Evolutionary conservation across 1,284 basidiomycete genomes (phyloP).

Genomic region (Moesziomyces antarcticus): DNA sequence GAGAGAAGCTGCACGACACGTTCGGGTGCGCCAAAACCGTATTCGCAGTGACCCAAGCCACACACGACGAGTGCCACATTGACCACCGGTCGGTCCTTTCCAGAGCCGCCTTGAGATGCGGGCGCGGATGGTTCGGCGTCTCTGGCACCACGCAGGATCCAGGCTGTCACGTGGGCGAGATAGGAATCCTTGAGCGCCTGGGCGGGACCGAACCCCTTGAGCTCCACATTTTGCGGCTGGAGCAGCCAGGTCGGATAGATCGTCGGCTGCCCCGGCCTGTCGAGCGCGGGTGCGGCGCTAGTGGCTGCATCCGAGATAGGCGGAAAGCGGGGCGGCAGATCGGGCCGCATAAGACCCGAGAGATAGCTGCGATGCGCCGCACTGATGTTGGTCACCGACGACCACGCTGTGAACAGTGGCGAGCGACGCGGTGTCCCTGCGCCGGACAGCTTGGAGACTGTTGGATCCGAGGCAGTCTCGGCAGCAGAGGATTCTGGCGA

Average conservation of each 20-base stretch:
- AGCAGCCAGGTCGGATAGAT: slow-evolving; percentile 49
- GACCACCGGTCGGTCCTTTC: slow-evolving; percentile 6
- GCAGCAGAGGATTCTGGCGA: neutral
- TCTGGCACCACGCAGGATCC: slow-evolving; percentile 29
- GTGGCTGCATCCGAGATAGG: slow-evolving; percentile 2
- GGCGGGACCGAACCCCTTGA: slow-evolving; percentile 53
- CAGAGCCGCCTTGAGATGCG: no score
- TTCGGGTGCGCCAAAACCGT: slow-evolving; percentile 54
- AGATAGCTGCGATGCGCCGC: slow-evolving; percentile 55
- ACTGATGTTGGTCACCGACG: slow-evolving; percentile 33
- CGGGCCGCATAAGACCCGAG: slow-evolving; percentile 48
- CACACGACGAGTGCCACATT: slow-evolving; percentile 43
- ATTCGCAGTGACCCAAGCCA: slow-evolving; percentile 55
- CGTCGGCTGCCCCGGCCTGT: slow-evolving; percentile 2
- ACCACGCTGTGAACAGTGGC: slow-evolving; percentile 43
- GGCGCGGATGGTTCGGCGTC: neutral
- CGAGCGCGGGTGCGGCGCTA: neutral
- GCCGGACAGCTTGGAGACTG: neutral
- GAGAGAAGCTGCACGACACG: slow-evolving; percentile 32
- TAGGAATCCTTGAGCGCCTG: slow-evolving; percentile 59
- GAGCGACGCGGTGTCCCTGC: neutral
- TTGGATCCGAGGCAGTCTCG: neutral
- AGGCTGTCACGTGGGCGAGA: slow-evolving; percentile 49
- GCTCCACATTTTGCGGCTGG: slow-evolving; percentile 29
- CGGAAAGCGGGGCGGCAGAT: slow-evolving; percentile 46